Percentiles rank a stretch among this genome's conserved stretches.
These are phyloP conservation scores for Rhizopogon sp. DNA, from an alignment of 768 basidiomycete genomes.

Conservation along the genomic window DNA sequence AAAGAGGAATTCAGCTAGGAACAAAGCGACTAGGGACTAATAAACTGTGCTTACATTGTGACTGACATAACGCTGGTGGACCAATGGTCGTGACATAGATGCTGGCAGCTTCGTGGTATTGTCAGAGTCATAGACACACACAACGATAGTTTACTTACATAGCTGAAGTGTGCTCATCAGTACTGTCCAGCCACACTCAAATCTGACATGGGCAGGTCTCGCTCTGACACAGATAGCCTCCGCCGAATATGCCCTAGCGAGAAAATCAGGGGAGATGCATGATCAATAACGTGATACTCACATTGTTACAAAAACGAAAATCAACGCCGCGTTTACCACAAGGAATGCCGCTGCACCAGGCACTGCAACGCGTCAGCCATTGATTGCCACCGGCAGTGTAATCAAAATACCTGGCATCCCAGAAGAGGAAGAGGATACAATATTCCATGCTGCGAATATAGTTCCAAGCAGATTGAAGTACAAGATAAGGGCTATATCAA, in stretches of 20 bases:
- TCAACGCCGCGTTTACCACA: conserved; percentile 39
- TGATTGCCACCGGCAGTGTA: neutral
- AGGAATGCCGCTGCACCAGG: conserved; percentile 45
- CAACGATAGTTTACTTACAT: conserved; percentile 30
- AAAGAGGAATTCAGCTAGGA: neutral
- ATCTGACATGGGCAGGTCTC: conserved; percentile 37
- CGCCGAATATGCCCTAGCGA: conserved; percentile 24
- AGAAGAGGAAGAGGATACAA: conserved; percentile 32
- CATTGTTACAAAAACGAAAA: conserved; percentile 26
- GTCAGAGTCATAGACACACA: neutral
- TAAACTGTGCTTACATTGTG: conserved; percentile 25
- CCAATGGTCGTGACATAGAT: conserved; percentile 43
- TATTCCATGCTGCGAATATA: conserved; percentile 56
- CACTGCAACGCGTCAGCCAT: conserved; percentile 23
- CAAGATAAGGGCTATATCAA: conserved; percentile 31
- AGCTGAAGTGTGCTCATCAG: conserved; percentile 45
- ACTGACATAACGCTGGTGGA: conserved; percentile 31
- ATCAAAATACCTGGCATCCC: conserved; percentile 32
- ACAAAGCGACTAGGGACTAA: neutral
- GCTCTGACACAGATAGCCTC: conserved; percentile 31
- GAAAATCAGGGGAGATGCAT: neutral
- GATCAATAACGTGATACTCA: conserved; percentile 15
- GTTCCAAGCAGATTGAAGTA: conserved; percentile 49
- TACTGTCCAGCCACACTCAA: conserved; percentile 56
- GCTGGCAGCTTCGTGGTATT: conserved; percentile 37